These are phyloP conservation scores for Neltuma alba DNA, from an alignment of 306 rosid genomes.

Conservation along the genomic window DNA sequence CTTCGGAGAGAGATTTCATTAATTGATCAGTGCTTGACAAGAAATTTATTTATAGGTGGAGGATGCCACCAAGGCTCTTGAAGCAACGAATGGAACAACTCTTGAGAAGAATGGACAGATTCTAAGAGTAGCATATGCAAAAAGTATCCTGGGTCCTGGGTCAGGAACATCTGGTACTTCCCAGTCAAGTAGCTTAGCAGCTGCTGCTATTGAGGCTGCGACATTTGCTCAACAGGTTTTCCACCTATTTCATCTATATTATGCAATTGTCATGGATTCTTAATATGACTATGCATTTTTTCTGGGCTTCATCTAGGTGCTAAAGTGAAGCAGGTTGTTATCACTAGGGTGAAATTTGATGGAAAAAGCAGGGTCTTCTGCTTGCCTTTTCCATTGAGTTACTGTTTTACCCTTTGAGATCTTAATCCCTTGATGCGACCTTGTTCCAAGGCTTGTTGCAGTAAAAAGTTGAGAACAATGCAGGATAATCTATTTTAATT, in stretches of 20 bases:
- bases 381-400: constrained; percentile 1
- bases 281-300: neutral
- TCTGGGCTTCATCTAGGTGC: neutral
- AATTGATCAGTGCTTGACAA: constrained; percentile 18
- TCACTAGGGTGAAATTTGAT: constrained; percentile 15
- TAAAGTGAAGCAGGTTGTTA: constrained; percentile 22
- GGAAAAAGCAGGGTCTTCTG: constrained; percentile 25
- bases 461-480: neutral
- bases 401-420: neutral
- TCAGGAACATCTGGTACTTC: constrained; percentile 77
- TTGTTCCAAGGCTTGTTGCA: neutral
- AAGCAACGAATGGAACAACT: constrained; percentile 85
- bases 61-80: constrained; percentile 94
- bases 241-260: neutral
- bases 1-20: neutral
- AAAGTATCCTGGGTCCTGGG: constrained; percentile 90
- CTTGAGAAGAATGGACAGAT: constrained; percentile 97
- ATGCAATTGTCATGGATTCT: constrained; percentile 17
- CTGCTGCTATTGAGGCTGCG: constrained; percentile 99
- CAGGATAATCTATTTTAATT: neutral
- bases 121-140: constrained; percentile 94
- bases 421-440: neutral
- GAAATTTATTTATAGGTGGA: constrained; percentile 63
- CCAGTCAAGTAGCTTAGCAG: constrained; percentile 96
- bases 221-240: constrained; percentile 93